phyloP scores from a whole-genome alignment of 1,284 basidiomycete species.

The Sporisorium graminicola region DNA sequence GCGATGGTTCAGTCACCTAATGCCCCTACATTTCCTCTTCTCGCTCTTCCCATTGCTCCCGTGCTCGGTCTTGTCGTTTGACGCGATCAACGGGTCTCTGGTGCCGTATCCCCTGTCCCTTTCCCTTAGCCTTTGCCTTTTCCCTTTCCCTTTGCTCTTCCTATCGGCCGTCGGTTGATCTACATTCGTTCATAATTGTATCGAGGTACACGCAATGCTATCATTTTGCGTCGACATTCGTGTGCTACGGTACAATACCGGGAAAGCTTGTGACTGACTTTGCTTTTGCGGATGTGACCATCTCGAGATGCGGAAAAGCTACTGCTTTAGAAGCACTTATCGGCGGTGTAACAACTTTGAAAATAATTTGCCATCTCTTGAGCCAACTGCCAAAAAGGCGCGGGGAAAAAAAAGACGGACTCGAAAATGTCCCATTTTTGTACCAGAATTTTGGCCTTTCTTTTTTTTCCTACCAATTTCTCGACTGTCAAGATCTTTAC shows the following conservation, averaged over 20 bases:
- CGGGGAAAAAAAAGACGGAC: too few species aligned
- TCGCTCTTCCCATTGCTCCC: background rate
- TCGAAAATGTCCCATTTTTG: too few species aligned
- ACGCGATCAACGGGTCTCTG: background rate
- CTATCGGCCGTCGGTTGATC: background rate
- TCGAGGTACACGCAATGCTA: background rate
- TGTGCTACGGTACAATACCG: background rate
- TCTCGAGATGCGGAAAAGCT: background rate
- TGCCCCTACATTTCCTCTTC: constrained; percentile 44
- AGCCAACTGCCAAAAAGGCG: background rate
- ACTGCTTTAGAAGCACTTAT: background rate
- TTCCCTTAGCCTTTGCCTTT: background rate
- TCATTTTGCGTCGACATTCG: background rate
- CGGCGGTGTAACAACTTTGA: background rate
- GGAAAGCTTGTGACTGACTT: background rate
- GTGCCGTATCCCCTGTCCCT: background rate
- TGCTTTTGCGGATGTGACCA: background rate
- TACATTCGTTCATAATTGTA: background rate
- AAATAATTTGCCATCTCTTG: background rate
- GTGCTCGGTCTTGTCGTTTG: background rate
- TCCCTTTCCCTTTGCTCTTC: too few species aligned
- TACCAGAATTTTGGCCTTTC: background rate
- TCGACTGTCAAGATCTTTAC: background rate
- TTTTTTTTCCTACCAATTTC: background rate
- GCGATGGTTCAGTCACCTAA: constrained; percentile 57